Evolutionary conservation across 192 early-diverging fungal genomes (phyloP).

Genomic region (Backusella luteola): DNA sequence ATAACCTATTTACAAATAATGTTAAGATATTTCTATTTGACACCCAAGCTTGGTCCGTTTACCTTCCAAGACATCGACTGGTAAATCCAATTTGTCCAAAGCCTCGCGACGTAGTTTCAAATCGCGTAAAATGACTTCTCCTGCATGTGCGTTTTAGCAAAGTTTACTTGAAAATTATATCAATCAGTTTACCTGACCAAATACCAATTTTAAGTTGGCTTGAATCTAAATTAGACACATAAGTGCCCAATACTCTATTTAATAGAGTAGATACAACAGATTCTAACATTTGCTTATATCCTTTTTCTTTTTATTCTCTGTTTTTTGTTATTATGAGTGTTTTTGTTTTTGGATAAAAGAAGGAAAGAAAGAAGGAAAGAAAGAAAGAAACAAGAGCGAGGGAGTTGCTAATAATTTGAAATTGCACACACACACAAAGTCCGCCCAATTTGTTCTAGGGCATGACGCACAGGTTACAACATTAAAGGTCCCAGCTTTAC

Average conservation of each 20-base stretch:
- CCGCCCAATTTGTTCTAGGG: neutral
- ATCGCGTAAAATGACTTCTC: conserved; percentile 82
- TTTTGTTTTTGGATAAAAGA: neutral
- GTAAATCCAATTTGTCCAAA: conserved; percentile 80
- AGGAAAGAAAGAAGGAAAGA: neutral
- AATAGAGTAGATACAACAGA: conserved; percentile 60
- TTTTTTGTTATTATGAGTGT: neutral
- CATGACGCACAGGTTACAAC: neutral
- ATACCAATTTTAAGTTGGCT: conserved; percentile 84
- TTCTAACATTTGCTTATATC: conserved; percentile 50
- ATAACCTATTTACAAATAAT: conserved; percentile 51
- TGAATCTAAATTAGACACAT: conserved; percentile 80
- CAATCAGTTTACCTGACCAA: conserved; percentile 63
- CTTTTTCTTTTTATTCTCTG: neutral
- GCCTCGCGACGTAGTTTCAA: conserved; percentile 74
- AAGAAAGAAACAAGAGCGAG: neutral
- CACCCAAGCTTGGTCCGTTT: neutral
- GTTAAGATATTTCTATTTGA: neutral
- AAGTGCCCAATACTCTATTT: conserved; percentile 74
- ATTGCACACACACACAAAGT: neutral
- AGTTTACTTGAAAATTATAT: neutral
- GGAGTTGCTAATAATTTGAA: neutral
- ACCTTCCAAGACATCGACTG: conserved; percentile 76
- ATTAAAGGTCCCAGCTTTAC: neutral
- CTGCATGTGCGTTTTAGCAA: conserved; percentile 34